Conservation (phyloP, 805 yeast genomes). For the Candida rishiriensis region DNA sequence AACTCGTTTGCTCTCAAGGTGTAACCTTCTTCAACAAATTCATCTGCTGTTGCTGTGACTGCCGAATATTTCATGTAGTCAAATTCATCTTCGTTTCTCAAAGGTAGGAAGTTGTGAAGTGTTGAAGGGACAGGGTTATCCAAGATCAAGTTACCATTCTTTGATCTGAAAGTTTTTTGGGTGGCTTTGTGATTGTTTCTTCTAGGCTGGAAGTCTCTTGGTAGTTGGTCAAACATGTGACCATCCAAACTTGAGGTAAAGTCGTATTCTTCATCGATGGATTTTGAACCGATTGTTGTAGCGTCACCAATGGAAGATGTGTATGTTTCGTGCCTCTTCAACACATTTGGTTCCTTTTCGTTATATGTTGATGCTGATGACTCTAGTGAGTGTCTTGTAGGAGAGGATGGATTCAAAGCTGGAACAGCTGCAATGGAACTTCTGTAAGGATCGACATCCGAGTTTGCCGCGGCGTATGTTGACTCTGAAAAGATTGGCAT, state of each 20-base stretch:
- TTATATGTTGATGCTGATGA: constrained; percentile 19
- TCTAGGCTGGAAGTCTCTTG: constrained; percentile 33
- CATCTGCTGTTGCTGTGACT: constrained; percentile 89
- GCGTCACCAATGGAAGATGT: constrained; percentile 15
- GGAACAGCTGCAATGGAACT: constrained; percentile 17
- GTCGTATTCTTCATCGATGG: constrained; percentile 17
- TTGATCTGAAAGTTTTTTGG: constrained; percentile 66
- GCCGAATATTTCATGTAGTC: constrained; percentile 97
- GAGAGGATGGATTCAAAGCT: constrained; percentile 15
- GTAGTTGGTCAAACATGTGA: constrained; percentile 28
- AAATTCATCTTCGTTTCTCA: constrained; percentile 88
- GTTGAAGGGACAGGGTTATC: constrained; percentile 95
- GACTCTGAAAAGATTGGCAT: constrained; percentile 61
- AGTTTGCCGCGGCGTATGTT: constrained; percentile 56
- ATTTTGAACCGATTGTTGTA: constrained; percentile 14
- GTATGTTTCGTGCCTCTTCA: constrained; percentile 13
- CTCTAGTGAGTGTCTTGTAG: constrained; percentile 20
- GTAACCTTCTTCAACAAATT: constrained; percentile 75
- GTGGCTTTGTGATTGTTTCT: constrained; percentile 31
- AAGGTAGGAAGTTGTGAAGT: constrained; percentile 75
- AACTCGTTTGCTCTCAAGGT: constrained; percentile 79
- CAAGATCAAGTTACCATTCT: constrained; percentile 77
- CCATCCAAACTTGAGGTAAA: constrained; percentile 27
- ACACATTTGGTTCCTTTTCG: constrained; percentile 1
- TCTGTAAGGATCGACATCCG: constrained; percentile 25